These are phyloP conservation scores for Tetrapyrgos nigripes DNA, from an alignment of 1,284 basidiomycete genomes.

Conservation along the genomic window DNA sequence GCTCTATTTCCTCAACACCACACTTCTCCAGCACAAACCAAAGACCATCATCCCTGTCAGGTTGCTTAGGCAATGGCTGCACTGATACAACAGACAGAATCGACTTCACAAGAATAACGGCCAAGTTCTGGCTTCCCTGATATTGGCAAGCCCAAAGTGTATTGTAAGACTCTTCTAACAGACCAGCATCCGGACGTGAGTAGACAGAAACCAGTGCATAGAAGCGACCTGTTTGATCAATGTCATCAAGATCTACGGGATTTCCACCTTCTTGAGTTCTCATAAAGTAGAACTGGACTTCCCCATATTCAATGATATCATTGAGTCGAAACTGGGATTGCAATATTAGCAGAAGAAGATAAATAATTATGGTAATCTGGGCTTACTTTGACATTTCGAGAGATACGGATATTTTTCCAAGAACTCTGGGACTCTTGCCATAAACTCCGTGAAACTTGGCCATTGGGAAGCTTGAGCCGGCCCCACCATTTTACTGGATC, in stretches of 20 bases:
- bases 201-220: constrained; percentile 28
- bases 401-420: constrained; percentile 18
- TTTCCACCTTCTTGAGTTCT: too few relatives aligned
- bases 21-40: constrained; percentile 29
- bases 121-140: constrained; percentile 17
- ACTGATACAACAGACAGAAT: constrained; percentile 36
- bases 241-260: too few relatives aligned
- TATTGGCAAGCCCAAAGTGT: constrained; percentile 29
- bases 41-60: constrained; percentile 9
- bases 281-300: constrained; percentile 33
- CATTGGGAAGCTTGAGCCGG: constrained; percentile 32
- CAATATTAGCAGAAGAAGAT: too few relatives aligned
- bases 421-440: constrained; percentile 28
- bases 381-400: constrained; percentile 32
- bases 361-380: not conserved
- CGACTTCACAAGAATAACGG: constrained; percentile 20
- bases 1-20: constrained; percentile 21
- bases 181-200: constrained; percentile 18
- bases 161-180: constrained; percentile 20
- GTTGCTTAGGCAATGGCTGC: constrained; percentile 18
- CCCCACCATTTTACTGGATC: constrained; percentile 29
- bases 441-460: constrained; percentile 29
- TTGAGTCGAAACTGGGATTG: constrained; percentile 7
- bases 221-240: not conserved
- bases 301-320: constrained; percentile 18